A percentile compares a stretch with the other conserved stretches of the same genome.
Conservation (phyloP, 345 rosid species). For the Gossypium sturtianum region DNA sequence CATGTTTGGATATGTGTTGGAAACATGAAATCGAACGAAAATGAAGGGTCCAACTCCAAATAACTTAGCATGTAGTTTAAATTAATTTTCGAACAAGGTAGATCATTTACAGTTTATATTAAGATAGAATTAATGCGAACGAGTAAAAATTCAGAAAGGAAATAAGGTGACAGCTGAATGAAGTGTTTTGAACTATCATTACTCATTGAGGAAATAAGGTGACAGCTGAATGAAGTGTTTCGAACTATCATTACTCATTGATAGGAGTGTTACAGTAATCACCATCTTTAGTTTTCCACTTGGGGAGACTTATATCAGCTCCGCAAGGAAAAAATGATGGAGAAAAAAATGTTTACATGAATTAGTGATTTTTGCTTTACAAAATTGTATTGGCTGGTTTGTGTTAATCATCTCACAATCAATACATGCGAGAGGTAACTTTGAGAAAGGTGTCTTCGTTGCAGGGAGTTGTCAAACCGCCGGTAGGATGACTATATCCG, state of each 20-base stretch:
- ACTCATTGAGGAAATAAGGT: neutral
- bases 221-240: neutral
- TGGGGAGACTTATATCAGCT: neutral
- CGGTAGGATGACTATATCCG: slow-evolving; percentile 35
- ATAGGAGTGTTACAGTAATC: neutral
- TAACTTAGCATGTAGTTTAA: too few relatives aligned
- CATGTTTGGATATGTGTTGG: too few relatives aligned
- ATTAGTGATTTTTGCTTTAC: neutral
- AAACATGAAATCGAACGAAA: too few relatives aligned
- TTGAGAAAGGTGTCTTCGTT: slow-evolving; percentile 24
- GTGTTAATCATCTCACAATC: neutral
- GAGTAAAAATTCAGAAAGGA: neutral
- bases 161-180: neutral
- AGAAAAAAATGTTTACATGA: neutral
- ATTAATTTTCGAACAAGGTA: neutral
- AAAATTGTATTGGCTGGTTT: neutral
- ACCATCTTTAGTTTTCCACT: neutral
- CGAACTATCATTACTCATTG: neutral
- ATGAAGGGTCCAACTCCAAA: too few relatives aligned
- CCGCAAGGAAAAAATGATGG: neutral
- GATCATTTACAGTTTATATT: neutral
- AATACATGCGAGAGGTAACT: neutral
- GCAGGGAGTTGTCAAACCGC: slow-evolving; percentile 38
- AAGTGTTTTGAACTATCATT: neutral
- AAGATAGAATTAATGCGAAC: neutral